phyloP scores from a whole-genome alignment of 1,284 basidiomycete genomes.

The Melanopsichium pennsylvanicum region DNA sequence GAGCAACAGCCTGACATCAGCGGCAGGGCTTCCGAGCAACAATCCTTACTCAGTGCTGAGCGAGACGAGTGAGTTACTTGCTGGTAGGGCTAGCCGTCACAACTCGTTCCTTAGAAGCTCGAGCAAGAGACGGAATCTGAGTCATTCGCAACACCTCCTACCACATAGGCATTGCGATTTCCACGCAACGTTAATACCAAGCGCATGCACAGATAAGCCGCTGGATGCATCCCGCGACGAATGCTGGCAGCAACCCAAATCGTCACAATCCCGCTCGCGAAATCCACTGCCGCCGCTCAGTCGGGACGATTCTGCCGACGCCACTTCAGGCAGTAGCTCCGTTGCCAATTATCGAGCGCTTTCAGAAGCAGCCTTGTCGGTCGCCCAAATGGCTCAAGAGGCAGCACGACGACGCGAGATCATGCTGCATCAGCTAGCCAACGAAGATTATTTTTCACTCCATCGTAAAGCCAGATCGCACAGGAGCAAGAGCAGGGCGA shows the following conservation, averaged over 20 bases:
- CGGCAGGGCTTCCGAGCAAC: conserved; percentile 12
- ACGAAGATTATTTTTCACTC: conserved; percentile 35
- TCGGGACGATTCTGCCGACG: conserved; percentile 12
- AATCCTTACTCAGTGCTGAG: conserved; percentile 32
- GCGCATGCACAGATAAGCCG: neutral
- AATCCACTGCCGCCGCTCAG: conserved; percentile 15
- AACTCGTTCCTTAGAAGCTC: conserved; percentile 17
- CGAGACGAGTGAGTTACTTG: conserved; percentile 39
- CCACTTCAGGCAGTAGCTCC: neutral
- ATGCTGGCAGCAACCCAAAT: neutral
- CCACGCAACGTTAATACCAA: neutral
- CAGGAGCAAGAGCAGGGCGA: conserved; percentile 24
- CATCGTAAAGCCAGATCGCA: conserved; percentile 3
- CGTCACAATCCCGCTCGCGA: conserved; percentile 23
- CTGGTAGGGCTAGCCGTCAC: conserved; percentile 11
- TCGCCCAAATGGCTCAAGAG: conserved; percentile 49
- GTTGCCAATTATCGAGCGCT: conserved; percentile 45
- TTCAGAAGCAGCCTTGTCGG: conserved; percentile 43
- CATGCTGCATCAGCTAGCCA: conserved; percentile 15
- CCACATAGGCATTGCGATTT: conserved; percentile 1
- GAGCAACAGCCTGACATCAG: conserved; percentile 11
- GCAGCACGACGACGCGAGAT: conserved; percentile 30
- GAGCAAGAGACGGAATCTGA: conserved; percentile 14
- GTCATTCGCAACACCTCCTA: conserved; percentile 15
- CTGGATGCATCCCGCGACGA: neutral